A percentile compares a stretch with the other conserved stretches of the same genome.
Conservation (phyloP, 176 grass and related monocot species). For the Oryza meyeriana region DNA sequence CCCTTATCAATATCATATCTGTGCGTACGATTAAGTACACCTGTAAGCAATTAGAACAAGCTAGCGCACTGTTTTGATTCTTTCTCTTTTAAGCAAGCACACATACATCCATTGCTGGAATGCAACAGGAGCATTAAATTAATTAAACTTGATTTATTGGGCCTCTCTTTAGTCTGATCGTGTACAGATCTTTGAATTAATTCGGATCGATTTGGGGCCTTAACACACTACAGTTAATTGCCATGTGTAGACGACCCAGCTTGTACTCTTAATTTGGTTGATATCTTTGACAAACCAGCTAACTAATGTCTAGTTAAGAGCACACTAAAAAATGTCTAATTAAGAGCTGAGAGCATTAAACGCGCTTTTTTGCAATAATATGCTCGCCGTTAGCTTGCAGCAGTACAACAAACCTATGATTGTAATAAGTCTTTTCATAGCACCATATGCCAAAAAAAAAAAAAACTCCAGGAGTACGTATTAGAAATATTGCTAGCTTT, state of each 20-base stretch:
- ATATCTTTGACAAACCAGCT: background rate
- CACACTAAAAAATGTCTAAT: background rate
- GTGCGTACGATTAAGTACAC: background rate
- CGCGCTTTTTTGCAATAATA: no score
- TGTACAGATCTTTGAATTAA: background rate
- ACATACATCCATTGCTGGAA: background rate
- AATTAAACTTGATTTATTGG: background rate
- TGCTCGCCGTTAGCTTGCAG: no score
- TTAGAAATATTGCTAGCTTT: no score
- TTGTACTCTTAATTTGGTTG: background rate
- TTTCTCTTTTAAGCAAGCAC: conserved; percentile 18
- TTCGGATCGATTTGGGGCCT: background rate
- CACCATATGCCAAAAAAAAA: no score
- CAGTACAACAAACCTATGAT: no score
- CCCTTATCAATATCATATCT: background rate
- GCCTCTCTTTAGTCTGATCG: background rate
- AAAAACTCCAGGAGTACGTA: no score
- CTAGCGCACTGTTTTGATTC: background rate
- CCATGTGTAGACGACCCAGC: no score
- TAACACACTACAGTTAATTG: background rate
- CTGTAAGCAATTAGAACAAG: background rate
- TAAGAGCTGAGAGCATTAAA: background rate
- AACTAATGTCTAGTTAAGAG: background rate
- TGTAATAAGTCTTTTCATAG: no score
- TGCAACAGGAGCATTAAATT: background rate